Percentiles rank a stretch among this genome's conserved stretches.
These are phyloP conservation scores for Cenchrus purpureus DNA, from an alignment of 176 grass and related monocot species.

Conservation along the genomic window DNA sequence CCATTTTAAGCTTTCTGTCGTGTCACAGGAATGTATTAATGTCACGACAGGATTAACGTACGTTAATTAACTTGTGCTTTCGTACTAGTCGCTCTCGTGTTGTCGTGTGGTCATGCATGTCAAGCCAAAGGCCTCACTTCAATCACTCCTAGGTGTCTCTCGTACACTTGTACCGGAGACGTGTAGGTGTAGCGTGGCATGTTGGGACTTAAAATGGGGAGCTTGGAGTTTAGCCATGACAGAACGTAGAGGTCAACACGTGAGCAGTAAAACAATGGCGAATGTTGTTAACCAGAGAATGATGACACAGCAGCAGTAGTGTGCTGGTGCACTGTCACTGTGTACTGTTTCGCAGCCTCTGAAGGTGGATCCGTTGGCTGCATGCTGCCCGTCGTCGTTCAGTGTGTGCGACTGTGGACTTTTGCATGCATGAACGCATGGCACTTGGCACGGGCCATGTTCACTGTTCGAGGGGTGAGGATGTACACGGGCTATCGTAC, in stretches of 20 bases:
- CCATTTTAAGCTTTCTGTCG: neutral
- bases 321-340: neutral
- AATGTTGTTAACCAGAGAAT: neutral
- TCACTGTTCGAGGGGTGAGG: neutral
- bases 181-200: slow-evolving; percentile 1
- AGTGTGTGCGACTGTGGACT: slow-evolving; percentile 3
- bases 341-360: neutral
- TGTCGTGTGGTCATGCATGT: slow-evolving; percentile 20
- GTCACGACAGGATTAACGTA: neutral
- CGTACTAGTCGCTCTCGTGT: neutral
- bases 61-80: neutral
- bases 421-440: neutral
- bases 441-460: neutral
- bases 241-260: slow-evolving; percentile 13
- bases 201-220: neutral
- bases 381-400: neutral
- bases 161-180: neutral
- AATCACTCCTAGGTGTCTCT: neutral
- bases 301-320: neutral
- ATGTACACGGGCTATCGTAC: neutral
- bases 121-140: neutral
- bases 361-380: neutral
- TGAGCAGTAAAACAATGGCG: neutral
- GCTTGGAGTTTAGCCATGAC: slow-evolving; percentile 33
- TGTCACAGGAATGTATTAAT: neutral